Evolutionary conservation across 495 filamentous ascomycete genomes (phyloP), one percentile per base, ranked within the genome.

Genomic region (Parathielavia hyrcaniae): DNA sequence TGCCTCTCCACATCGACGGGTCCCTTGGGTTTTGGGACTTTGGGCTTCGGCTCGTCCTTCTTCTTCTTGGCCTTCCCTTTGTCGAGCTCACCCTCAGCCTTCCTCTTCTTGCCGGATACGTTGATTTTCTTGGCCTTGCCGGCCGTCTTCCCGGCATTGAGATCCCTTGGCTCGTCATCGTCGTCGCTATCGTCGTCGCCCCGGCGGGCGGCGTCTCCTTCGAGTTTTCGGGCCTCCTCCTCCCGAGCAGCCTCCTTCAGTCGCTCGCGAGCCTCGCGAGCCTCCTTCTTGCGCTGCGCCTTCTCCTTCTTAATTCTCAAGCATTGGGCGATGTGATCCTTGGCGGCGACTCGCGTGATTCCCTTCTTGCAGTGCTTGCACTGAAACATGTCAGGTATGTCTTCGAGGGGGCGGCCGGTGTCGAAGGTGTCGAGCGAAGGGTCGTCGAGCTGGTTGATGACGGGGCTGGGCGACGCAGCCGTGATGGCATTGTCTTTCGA

Each of bases 1-100:
- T 98, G 95, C 68, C 86, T 87, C 73, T 97, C 93, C 30, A 98
- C 93, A 73, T 98, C 95, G 23, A 98, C 93, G 4, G 93, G 93
- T 0, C 81, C 91, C 76, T 96, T 97, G 0, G 90, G 88, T 61
- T 96, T 96, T 5, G 89, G 82, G 0, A 80, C 76, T 70, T 96
- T 96, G 13, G 87, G 80, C 67, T 96, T 97, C 2, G 90, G 89
- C 60, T 97, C 92, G 71, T 97, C 93, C 73, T 96, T 96, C 74
- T 93, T 90, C 74, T 96, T 96, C 82, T 97, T 97, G 39, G 78
- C 75, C 67, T 89, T 89, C 6, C 84, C 87, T 59, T 83, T 84
- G 22, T 85, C 83, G 48, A 81, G 82, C 48, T 90, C 86, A 55
- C 76, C 86, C 49, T 92, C 91, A 34, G 90, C 86, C 75, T 97